phyloP scores from a whole-genome alignment of 2,329 filamentous ascomycete species.

The Scedosporium aurantiacum region DNA sequence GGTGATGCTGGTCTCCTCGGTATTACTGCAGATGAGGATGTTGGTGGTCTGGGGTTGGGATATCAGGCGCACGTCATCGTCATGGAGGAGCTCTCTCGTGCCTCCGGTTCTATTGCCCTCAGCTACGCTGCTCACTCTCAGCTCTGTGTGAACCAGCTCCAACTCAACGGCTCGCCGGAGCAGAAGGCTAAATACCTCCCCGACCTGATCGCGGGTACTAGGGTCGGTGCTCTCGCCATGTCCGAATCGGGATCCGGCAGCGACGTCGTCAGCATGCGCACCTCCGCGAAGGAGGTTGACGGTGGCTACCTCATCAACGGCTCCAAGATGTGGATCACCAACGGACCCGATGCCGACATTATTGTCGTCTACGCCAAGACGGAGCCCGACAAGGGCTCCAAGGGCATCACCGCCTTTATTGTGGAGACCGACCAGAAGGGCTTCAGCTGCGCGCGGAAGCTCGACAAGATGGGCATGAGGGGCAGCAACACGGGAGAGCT shows the following conservation, averaged over 20 bases:
- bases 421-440: constrained; percentile 62
- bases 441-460: constrained; percentile 79
- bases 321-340: constrained; percentile 99
- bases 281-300: constrained; percentile 65
- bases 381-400: constrained; percentile 63
- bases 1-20: constrained; percentile 86
- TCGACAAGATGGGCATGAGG: constrained; percentile 97
- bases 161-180: constrained; percentile 68
- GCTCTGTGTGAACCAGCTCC: constrained; percentile 91
- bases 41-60: constrained; percentile 81
- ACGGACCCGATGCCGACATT: constrained; percentile 85
- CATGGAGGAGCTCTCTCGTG: constrained; percentile 87
- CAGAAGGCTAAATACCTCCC: constrained; percentile 79
- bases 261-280: constrained; percentile 95
- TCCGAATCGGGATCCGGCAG: constrained; percentile 82
- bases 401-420: constrained; percentile 91
- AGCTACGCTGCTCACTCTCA: constrained; percentile 95
- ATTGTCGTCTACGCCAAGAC: constrained; percentile 98
- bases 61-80: constrained; percentile 95
- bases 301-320: constrained; percentile 81
- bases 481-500: constrained; percentile 94
- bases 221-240: constrained; percentile 87
- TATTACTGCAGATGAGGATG: constrained; percentile 85
- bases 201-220: constrained; percentile 66
- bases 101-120: constrained; percentile 72